These are phyloP conservation scores for Aurantiochytrium sp. DNA, from an alignment of 108 stramenopile species.

Conservation along the genomic window DNA sequence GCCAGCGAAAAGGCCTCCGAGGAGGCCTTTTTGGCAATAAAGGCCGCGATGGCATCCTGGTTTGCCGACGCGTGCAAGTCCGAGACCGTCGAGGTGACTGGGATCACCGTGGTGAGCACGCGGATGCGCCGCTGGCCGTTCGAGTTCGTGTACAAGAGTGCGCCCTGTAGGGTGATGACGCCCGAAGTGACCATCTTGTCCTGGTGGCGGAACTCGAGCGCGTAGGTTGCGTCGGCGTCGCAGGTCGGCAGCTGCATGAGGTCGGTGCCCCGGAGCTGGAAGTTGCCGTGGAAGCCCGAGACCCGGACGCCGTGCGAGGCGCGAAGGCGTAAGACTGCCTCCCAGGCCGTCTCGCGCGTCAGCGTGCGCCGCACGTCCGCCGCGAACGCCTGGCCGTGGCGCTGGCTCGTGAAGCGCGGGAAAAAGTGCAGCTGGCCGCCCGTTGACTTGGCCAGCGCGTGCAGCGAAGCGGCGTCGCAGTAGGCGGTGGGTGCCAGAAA, in stretches of 20 bases:
- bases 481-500: slow-evolving; percentile 76
- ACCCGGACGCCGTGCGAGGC: slow-evolving; percentile 89
- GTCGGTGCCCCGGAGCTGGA: slow-evolving; percentile 90
- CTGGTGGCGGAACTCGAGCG: slow-evolving; percentile 84
- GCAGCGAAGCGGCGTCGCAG: slow-evolving; percentile 82
- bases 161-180: slow-evolving; percentile 84
- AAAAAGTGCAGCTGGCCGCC: slow-evolving; percentile 83
- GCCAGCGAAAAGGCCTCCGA: slow-evolving; percentile 78
- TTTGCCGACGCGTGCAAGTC: slow-evolving; percentile 77
- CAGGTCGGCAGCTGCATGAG: slow-evolving; percentile 92
- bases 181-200: slow-evolving; percentile 73
- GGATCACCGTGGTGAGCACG: slow-evolving; percentile 88
- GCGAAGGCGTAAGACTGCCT: slow-evolving; percentile 94
- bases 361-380: slow-evolving; percentile 70
- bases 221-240: slow-evolving; percentile 83
- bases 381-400: slow-evolving; percentile 75
- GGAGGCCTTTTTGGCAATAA: slow-evolving; percentile 83
- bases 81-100: slow-evolving; percentile 65
- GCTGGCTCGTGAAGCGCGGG: slow-evolving; percentile 69
- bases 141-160: slow-evolving; percentile 90
- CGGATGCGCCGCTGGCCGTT: slow-evolving; percentile 91
- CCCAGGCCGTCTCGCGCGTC: slow-evolving; percentile 82
- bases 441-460: slow-evolving; percentile 76
- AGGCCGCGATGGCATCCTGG: slow-evolving; percentile 67
- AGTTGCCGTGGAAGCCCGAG: slow-evolving; percentile 92